These are phyloP conservation scores for Alternaria dauci DNA, from an alignment of 2,329 filamentous ascomycete species.

Conservation along the genomic window DNA sequence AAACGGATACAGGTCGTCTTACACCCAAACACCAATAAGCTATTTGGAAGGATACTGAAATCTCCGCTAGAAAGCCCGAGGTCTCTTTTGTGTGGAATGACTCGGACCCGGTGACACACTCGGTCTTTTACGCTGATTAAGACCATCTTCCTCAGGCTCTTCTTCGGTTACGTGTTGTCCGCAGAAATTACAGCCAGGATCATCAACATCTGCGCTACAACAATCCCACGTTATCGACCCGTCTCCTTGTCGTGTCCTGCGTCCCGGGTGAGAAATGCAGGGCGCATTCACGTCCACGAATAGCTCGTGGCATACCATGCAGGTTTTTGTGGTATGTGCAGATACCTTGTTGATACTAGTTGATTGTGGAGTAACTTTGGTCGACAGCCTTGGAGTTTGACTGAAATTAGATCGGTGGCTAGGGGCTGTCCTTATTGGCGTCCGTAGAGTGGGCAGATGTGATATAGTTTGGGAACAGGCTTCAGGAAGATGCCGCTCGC, in stretches of 20 bases:
- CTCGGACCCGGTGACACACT: constrained; percentile 6
- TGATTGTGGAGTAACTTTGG: not conserved
- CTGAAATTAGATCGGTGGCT: not conserved
- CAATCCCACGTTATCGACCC: constrained; percentile 13
- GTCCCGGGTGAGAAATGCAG: constrained; percentile 32
- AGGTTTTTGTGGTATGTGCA: constrained; percentile 7
- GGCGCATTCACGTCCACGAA: constrained; percentile 13
- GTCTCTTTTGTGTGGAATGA: constrained; percentile 3
- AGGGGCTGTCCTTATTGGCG: not conserved
- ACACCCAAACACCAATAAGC: not conserved
- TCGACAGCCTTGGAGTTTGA: not conserved
- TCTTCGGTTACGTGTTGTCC: constrained; percentile 11
- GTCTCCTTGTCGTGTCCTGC: constrained; percentile 1
- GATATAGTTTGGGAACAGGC: constrained; percentile 6
- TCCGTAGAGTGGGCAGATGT: not conserved
- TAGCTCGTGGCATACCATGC: constrained; percentile 24
- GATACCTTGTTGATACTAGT: not conserved
- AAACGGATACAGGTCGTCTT: not conserved
- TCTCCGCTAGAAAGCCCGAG: not conserved
- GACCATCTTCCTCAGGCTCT: not conserved
- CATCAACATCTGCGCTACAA: constrained; percentile 17
- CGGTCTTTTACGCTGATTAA: constrained; percentile 1
- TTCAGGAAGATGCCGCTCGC: constrained; percentile 18
- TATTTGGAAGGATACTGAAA: not conserved
- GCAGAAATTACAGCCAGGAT: constrained; percentile 23